Base-by-base conservation (phyloP, 2,329 filamentous ascomycete genomes). In the Verticillium nonalfalfae region DNA sequence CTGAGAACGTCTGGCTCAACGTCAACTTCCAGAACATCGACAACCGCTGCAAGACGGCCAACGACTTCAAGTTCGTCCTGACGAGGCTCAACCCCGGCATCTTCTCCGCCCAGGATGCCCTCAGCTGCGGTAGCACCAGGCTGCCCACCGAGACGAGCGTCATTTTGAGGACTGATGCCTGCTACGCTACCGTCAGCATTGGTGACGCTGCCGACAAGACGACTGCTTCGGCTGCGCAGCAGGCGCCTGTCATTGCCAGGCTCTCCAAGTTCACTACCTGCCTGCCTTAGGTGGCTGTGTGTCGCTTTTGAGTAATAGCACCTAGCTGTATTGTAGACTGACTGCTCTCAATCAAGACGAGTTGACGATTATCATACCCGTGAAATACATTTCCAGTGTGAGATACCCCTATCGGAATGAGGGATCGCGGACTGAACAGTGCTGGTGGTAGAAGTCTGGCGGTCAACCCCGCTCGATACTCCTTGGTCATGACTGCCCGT, bases 21-120 rank as follows among this genome's bases (percentile, higher is more conserved):
- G 86, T 91, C 67, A 91, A 91, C 74, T 89, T 89, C 68, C 70
- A 72, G 2, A 15, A 18, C 26, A 36, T 58, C 39, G 26, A 58
- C 21, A 26, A 50, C 26, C 57, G 57, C 59, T 90, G 88, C 74
- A 78, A 75, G 13, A 74, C 76, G 26, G 71, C 80, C 0, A 74
- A 74, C 35, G 74, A 86, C 60, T 89, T 89, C 78, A 79, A 81
- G 66, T 91, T 84, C 72, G 82, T 90, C 4, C 74, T 90, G 36
- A 86, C 78, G 56, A 79, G 88, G 18, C 85, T 91, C 68, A 82
- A 86, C 70, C 73, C 77, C 38, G 77, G 85, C 2, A 71, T 85
- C 59, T 74, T 86, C 61, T 79, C 80, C 34, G 70, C 74, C 0
- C 75, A 74, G 1, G 88, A 91, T 68, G 81, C 86, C 0, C 68